Base-by-base conservation (phyloP, 768 basidiomycete species). In the Rossbeevera mucosa region DNA sequence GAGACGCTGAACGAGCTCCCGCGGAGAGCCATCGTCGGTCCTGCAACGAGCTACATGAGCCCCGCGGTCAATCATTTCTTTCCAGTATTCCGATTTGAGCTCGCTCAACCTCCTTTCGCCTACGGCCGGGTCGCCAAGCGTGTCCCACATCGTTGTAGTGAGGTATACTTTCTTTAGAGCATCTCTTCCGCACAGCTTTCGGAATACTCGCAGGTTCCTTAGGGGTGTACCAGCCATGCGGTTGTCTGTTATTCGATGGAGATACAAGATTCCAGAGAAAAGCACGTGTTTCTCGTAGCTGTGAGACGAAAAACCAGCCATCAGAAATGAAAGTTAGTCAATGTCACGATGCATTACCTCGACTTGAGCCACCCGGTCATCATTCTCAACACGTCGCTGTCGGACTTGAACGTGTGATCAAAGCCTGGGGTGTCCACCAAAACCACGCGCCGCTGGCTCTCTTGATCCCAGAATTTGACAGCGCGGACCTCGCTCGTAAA, bases 201-300 rank as follows among this genome's bases (percentile, higher is more conserved):
- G 46, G 47, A 76, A 73, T 59, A 71, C 60, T 8, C 57, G 59
- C 8, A 73, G 62, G 49, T 74, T 71, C 44, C 59, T 70, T 21
- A 64, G 48, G 0, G 70, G 60, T 1, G 68, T 59, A 16, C 68
- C 73, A 0, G 62, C 61, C 65, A 75, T 67, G 2, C 72, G 65
- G 47, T 69, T 68, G 46, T 74, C 72, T 5, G 71, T 62, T 38
- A 76, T 76, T 12, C 70, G 65, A 55, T 76, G 74, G n/a, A 75
- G 51, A 51, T 74, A 75, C 16, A 76, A 18, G 20, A 76, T 64
- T 2, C 67, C 72, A 11, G 67, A 59, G 1, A 75, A 61, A 21
- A 52, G 44, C 6, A 50, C 54, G 2, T 44, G 4, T 12, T 44
- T 30, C 3, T 38, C 44, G 18, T 58, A 56, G 9, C 59, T 64